These are phyloP conservation scores for Forsythia suspensa DNA, from an alignment of 257 asterid species.

Conservation along the genomic window DNA sequence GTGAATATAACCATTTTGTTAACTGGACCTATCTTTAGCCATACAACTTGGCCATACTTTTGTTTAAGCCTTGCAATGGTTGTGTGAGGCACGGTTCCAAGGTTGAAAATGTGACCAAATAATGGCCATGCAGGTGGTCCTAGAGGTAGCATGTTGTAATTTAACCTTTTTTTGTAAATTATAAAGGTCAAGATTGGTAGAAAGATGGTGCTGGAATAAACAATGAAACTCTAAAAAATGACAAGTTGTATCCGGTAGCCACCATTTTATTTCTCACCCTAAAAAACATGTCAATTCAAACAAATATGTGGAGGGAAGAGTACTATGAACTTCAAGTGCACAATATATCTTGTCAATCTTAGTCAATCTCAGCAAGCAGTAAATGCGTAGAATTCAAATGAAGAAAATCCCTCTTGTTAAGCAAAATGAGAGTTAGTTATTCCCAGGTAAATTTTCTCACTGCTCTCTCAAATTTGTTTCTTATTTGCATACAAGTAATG, in stretches of 20 bases:
- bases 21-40: constrained; percentile 48
- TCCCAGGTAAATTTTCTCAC: background rate
- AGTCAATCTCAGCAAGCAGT: background rate
- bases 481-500: too few relatives aligned
- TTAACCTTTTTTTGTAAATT: background rate
- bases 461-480: background rate
- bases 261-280: too few relatives aligned
- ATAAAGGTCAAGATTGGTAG: background rate
- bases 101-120: too few relatives aligned
- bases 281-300: too few relatives aligned
- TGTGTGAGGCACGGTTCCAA: constrained; percentile 47
- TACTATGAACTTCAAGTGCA: too few relatives aligned
- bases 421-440: background rate
- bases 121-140: constrained; percentile 46
- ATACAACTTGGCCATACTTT: constrained; percentile 40
- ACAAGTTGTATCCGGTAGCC: too few relatives aligned
- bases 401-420: background rate
- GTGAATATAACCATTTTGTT: constrained; percentile 48
- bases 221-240: too few relatives aligned
- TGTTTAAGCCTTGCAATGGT: constrained; percentile 33
- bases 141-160: constrained; percentile 34
- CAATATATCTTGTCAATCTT: too few relatives aligned
- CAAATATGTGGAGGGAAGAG: too few relatives aligned
- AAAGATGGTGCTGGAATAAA: too few relatives aligned
- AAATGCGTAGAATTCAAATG: background rate